Evolutionary conservation across 2,329 filamentous ascomycete species (phyloP), one percentile per base, ranked within the genome.

Genomic region (Beauveria sp.): DNA sequence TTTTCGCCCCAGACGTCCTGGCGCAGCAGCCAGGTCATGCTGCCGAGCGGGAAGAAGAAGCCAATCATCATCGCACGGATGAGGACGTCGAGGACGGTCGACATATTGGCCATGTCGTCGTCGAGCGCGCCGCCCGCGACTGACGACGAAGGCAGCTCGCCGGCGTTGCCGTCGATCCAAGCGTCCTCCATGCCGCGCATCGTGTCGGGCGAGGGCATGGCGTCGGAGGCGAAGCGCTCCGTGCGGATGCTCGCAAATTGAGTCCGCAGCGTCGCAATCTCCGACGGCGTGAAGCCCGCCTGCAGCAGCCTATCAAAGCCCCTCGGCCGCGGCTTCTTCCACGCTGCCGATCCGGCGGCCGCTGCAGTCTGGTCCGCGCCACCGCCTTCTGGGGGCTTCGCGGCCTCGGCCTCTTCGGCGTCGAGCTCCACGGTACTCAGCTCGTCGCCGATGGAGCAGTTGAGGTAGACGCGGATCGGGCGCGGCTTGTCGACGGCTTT

Each of bases 1-100:
- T 92, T 81, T 69, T 89, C 85, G 63, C 87, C 89, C 85, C 92
- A 96, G 63, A 97, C 86, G 1, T 90, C 92, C 62, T 94, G 90
- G 73, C 92, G 81, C 65, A 93, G 82, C 55, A 96, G 77, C 91
- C 92, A 97, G 57, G 88, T 86, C 61, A 93, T 78, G 68, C 90
- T 92, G 0, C 91, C 93, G 10, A 97, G 74, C 4, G 94, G 94
- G 85, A 93, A 97, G 72, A 99, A 89, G 78, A 97, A 99, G 0
- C 94, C 94, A 68, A 94, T 90, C 62, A 96, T 78, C 73, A 94
- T 91, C 5, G 92, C 94, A 75, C 88, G 90, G 62, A 97, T 80
- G 77, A 97, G 84, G 69, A 96, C 88, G 69, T 97, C 93, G 50
- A 96, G 77, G 12, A 89, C 75, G 2, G 74, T 70, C 18, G 78